Percentiles rank a stretch among this genome's conserved stretches.
Evolutionary conservation across 371 early-diverging fungal species (phyloP).

Genomic region (Actinomucor elegans): DNA sequence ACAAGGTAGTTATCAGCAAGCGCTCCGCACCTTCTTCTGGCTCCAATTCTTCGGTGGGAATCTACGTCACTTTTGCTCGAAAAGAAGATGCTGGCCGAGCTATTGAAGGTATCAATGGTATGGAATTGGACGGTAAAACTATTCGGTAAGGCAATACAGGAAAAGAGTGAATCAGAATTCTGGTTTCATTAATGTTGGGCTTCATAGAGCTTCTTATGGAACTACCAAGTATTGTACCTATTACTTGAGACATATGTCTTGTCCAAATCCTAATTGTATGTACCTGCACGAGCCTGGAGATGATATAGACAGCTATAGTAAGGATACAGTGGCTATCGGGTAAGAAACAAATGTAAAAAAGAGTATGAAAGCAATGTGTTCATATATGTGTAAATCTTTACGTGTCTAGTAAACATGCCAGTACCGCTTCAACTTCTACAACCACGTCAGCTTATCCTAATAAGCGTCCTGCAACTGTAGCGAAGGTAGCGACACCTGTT

Average conservation of each 20-base stretch:
- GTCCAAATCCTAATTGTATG: conserved; percentile 82
- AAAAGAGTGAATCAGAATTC: too few relatives aligned
- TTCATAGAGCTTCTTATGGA: conserved; percentile 74
- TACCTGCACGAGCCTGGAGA: conserved; percentile 88
- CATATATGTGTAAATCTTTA: too few relatives aligned
- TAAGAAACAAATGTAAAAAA: too few relatives aligned
- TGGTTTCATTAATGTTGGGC: too few relatives aligned
- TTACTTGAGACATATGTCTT: conserved; percentile 74
- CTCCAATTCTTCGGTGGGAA: conserved; percentile 55
- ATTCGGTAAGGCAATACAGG: conserved; percentile 53
- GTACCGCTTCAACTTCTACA: conserved; percentile 9
- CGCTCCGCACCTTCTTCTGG: conserved; percentile 53
- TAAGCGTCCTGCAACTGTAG: conserved; percentile 29
- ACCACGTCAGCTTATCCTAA: conserved; percentile 25
- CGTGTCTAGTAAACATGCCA: conserved; percentile 23
- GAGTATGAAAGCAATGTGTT: too few relatives aligned
- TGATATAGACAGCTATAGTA: conserved; percentile 70
- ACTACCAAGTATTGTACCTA: conserved; percentile 90
- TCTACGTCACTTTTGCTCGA: conserved; percentile 87
- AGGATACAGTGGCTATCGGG: conserved; percentile 50
- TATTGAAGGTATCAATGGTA: conserved; percentile 90
- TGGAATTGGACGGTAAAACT: conserved; percentile 79
- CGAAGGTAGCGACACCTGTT: neutral
- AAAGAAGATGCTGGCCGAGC: conserved; percentile 92
- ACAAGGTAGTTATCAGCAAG: conserved; percentile 82